These are phyloP conservation scores for Harrya chromipes DNA, from an alignment of 768 basidiomycete genomes.

Conservation along the genomic window DNA sequence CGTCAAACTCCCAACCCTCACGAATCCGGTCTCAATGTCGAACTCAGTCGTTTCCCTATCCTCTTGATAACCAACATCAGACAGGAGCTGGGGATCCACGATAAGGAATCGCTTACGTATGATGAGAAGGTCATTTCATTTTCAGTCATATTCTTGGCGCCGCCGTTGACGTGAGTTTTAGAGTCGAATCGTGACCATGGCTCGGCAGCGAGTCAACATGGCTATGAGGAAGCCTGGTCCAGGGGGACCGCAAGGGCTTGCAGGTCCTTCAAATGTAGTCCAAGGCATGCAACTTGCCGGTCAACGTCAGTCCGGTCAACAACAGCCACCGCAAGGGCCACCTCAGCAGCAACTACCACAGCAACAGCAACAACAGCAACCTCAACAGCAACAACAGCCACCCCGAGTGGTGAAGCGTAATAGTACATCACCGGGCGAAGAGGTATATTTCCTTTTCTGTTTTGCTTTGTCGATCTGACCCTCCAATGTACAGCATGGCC, in stretches of 20 bases:
- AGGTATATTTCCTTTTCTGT: slow-evolving; percentile 37
- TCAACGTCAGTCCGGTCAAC: slow-evolving; percentile 37
- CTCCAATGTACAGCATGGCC: slow-evolving; percentile 39
- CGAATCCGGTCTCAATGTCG: slow-evolving; percentile 34
- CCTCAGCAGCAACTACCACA: slow-evolving; percentile 14
- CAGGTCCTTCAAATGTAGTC: slow-evolving; percentile 25
- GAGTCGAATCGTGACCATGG: slow-evolving; percentile 34
- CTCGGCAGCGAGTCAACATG: slow-evolving; percentile 25
- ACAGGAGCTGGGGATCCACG: slow-evolving; percentile 40
- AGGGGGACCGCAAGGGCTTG: slow-evolving; percentile 23
- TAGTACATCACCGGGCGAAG: slow-evolving; percentile 63
- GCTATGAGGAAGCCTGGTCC: slow-evolving; percentile 28
- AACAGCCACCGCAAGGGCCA: slow-evolving; percentile 24
- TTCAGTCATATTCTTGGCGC: neutral
- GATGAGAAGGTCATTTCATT: slow-evolving; percentile 56
- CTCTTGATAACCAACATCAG: slow-evolving; percentile 34
- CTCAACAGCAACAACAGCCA: slow-evolving; percentile 26
- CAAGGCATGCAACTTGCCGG: slow-evolving; percentile 39
- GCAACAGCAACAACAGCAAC: slow-evolving; percentile 22
- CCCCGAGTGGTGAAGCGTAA: slow-evolving; percentile 44
- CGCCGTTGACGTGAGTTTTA: slow-evolving; percentile 22
- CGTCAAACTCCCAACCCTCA: slow-evolving; percentile 41
- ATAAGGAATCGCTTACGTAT: slow-evolving; percentile 48
- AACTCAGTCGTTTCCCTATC: slow-evolving; percentile 42
- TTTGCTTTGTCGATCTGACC: slow-evolving; percentile 2